These are phyloP conservation scores for Viola odorata DNA, from an alignment of 345 rosid species.

Conservation along the genomic window DNA sequence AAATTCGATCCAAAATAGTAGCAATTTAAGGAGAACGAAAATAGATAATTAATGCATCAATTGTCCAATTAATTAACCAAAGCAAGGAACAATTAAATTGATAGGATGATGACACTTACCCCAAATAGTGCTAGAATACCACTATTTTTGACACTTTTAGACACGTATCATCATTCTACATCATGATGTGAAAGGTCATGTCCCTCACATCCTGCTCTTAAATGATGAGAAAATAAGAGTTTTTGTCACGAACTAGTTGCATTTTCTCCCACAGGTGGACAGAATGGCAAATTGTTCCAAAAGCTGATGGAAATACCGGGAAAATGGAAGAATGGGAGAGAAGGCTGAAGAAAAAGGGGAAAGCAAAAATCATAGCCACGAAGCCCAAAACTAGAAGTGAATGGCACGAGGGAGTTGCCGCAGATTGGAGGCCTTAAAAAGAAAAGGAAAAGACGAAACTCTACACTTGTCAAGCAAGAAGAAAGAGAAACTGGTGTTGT, in stretches of 20 bases:
- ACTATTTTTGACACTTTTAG: too few relatives aligned
- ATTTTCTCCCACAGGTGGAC: conserved; percentile 96
- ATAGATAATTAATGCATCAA: too few relatives aligned
- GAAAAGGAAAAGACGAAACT: conserved; percentile 60
- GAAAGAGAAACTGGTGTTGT: conserved; percentile 93
- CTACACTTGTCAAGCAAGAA: conserved; percentile 91
- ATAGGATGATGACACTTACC: too few relatives aligned
- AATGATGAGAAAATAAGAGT: conserved; percentile 86
- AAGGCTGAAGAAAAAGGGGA: conserved; percentile 58
- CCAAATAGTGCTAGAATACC: too few relatives aligned
- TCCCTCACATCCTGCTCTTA: too few relatives aligned
- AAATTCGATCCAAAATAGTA: too few relatives aligned
- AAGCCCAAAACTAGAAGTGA: conserved; percentile 34
- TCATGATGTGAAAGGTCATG: too few relatives aligned
- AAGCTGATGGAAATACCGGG: conserved; percentile 97
- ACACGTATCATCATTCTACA: too few relatives aligned
- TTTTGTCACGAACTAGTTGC: conserved; percentile 98
- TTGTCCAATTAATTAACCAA: too few relatives aligned
- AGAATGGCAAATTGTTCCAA: conserved; percentile 68
- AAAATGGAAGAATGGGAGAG: conserved; percentile 69
- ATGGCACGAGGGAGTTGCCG: conserved; percentile 44
- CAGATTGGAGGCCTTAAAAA: conserved; percentile 27
- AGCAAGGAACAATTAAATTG: too few relatives aligned
- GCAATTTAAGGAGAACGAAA: too few relatives aligned
- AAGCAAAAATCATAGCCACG: conserved; percentile 32